Evolutionary conservation across 2,329 filamentous ascomycete genomes (phyloP), one percentile per base, ranked within the genome.

Genomic region (Daldinia sp.): DNA sequence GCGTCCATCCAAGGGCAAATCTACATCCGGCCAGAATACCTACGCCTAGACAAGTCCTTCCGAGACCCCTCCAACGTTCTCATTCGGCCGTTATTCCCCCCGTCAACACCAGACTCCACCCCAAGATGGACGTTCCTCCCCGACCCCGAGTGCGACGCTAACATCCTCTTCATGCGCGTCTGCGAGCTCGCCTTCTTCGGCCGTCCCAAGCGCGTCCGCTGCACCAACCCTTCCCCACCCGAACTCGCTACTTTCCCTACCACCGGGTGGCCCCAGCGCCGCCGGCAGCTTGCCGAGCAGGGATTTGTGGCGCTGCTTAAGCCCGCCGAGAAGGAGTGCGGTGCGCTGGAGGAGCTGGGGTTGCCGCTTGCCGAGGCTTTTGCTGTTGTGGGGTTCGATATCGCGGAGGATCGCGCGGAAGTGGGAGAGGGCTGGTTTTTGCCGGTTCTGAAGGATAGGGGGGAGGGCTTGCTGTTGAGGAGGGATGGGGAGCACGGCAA

Each of bases 171-270:
- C 15, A 68, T 71, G 27, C 50, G 34, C 6, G 35, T n/a, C 15
- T 71, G 68, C 47, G 61, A 70, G 25, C 68, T 72, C 43, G 41
- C 55, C 17, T 63, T 71, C 32, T 61, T 68, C 21, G 70, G 68
- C 9, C 62, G 63, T 2, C 63, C 60, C 2, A 64, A 62, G 25
- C 61, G 37, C 5, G 69, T 64, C 4, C 53, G 45, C 23, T 64
- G 55, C 19, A 17, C 11, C 15, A 4, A 7, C 13, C 17, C 19
- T 13, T 35, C 29, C 4, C 30, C 13, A 19, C n/a, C 47, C 3
- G 9, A 50, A 10, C 47, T 34, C 11, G 19, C 34, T 4, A n/a
- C 19, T 3, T 53, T 53, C n/a, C 30, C 32, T 6, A 52, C 2
- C 8, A 8, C 0, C 5, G 47, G 50, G 3, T 39, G 30, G 21